A percentile compares a stretch with the other conserved stretches of the same genome.
These are phyloP conservation scores for Lipomyces sp. DNA, from an alignment of 805 yeast species.

Conservation along the genomic window DNA sequence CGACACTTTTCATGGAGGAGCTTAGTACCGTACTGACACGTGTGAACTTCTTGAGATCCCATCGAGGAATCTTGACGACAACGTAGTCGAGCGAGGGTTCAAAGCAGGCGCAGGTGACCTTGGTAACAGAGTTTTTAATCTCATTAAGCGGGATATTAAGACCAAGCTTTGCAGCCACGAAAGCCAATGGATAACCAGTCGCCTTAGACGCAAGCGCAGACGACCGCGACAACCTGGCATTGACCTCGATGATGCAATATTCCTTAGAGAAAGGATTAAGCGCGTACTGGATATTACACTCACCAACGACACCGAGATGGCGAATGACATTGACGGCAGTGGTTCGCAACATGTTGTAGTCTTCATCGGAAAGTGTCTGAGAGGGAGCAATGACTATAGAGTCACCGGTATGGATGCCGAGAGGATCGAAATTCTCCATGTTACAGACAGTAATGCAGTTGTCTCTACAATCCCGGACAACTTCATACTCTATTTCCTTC, in stretches of 20 bases:
- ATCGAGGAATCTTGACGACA: constrained; percentile 97
- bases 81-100: constrained; percentile 97
- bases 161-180: constrained; percentile 96
- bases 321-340: constrained; percentile 97
- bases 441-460: constrained; percentile 99
- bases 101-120: constrained; percentile 92
- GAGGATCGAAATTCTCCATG: constrained; percentile 98
- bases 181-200: constrained; percentile 97
- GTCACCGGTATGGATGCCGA: constrained; percentile 99
- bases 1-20: constrained; percentile 97
- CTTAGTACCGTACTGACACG: constrained; percentile 86
- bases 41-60: constrained; percentile 96
- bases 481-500: constrained; percentile 99
- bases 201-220: constrained; percentile 99
- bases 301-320: constrained; percentile 98
- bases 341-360: constrained; percentile 95
- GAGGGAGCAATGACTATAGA: constrained; percentile 99
- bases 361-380: constrained; percentile 95
- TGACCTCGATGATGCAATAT: constrained; percentile 96
- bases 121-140: constrained; percentile 90
- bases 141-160: constrained; percentile 89
- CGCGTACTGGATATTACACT: constrained; percentile 97
- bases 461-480: constrained; percentile 95
- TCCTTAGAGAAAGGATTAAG: constrained; percentile 91
- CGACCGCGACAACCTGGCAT: constrained; percentile 95